Conservation (phyloP, 495 filamentous ascomycete species). For the Aspergillus nidulans region DNA sequence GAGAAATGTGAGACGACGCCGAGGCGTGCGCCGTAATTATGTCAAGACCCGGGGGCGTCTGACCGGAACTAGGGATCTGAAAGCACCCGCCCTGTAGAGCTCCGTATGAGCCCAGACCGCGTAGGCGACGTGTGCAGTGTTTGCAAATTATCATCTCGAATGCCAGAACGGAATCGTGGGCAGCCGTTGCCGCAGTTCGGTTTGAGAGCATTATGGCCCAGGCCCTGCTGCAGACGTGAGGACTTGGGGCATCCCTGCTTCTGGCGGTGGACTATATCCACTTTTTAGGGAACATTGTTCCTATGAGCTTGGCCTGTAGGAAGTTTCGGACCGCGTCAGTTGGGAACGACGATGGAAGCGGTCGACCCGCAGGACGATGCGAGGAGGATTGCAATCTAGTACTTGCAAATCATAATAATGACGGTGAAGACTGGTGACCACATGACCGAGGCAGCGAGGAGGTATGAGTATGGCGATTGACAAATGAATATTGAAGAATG, state of each 20-base stretch:
- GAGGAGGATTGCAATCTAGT: slow-evolving; percentile 8
- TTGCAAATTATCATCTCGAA: neutral
- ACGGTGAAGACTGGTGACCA: neutral
- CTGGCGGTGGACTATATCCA: slow-evolving; percentile 3
- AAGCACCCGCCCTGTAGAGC: neutral
- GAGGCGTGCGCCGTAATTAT: neutral
- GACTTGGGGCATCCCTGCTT: slow-evolving; percentile 4
- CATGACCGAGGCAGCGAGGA: neutral
- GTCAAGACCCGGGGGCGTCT: neutral
- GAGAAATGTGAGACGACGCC: slow-evolving; percentile 1
- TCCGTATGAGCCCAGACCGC: neutral
- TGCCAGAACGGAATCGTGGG: neutral
- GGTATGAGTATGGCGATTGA: neutral
- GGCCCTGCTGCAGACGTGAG: slow-evolving; percentile 1
- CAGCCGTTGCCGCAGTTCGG: neutral
- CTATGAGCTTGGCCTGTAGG: neutral
- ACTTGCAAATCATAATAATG: neutral
- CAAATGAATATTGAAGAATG: neutral
- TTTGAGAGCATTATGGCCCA: slow-evolving; percentile 1
- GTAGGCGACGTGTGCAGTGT: neutral
- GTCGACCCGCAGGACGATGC: neutral
- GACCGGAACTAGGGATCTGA: neutral
- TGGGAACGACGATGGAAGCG: neutral
- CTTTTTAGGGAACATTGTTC: slow-evolving; percentile 2
- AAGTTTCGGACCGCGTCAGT: neutral